These are phyloP conservation scores for Drosera capensis DNA, from an alignment of 148 eudicot species.

Conservation along the genomic window DNA sequence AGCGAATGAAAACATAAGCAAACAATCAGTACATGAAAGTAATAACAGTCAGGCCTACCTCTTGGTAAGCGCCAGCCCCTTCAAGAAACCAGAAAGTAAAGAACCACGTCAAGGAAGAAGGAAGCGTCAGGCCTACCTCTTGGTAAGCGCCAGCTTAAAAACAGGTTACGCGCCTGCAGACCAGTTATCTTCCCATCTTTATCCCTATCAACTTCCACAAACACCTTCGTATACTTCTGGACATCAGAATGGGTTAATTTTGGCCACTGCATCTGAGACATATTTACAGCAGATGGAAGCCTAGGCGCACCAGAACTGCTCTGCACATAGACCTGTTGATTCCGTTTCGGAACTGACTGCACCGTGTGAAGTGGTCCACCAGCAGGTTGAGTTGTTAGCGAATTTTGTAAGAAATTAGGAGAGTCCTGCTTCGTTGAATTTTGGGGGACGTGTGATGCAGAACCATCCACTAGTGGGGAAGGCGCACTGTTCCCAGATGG, in stretches of 20 bases:
- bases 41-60: conserved; percentile 46
- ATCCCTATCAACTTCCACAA: conserved; percentile 83
- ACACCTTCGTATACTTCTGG: conserved; percentile 87
- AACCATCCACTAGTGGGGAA: conserved; percentile 27
- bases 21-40: conserved; percentile 7
- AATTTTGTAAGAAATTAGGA: conserved; percentile 18
- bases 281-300: conserved; percentile 24
- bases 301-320: conserved; percentile 20
- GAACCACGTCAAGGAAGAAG: neutral
- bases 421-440: conserved; percentile 15
- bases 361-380: conserved; percentile 28
- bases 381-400: conserved; percentile 25
- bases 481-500: conserved; percentile 23
- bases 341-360: conserved; percentile 30
- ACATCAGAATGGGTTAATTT: conserved; percentile 64
- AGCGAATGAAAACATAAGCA: conserved; percentile 18
- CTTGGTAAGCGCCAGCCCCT: conserved; percentile 92
- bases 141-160: conserved; percentile 86
- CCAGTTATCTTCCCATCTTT: conserved; percentile 92
- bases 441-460: conserved; percentile 24
- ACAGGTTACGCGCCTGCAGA: conserved; percentile 78
- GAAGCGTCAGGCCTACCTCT: conserved; percentile 52
- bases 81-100: neutral
- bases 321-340: conserved; percentile 35
- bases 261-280: conserved; percentile 73